A percentile compares a stretch with the other conserved stretches of the same genome.
phyloP scores from a whole-genome alignment of 2,329 filamentous ascomycete genomes.

The Neonectria faginata region DNA sequence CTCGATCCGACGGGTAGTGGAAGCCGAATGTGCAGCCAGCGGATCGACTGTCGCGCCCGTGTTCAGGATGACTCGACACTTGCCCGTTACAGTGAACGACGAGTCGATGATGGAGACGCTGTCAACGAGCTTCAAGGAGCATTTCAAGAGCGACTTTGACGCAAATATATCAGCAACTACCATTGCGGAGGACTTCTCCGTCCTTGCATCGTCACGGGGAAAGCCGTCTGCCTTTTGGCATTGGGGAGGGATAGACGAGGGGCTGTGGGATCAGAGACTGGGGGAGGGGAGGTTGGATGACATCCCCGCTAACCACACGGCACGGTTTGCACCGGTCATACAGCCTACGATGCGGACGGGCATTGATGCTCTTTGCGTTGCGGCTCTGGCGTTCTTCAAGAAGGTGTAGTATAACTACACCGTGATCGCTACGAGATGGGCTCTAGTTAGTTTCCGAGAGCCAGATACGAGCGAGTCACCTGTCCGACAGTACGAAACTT shows the following conservation, averaged over 20 bases:
- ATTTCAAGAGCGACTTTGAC: slow-evolving; percentile 6
- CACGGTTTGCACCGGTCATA: slow-evolving; percentile 43
- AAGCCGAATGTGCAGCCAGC: slow-evolving; percentile 64
- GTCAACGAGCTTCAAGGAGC: background rate
- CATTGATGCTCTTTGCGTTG: slow-evolving; percentile 34
- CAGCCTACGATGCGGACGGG: slow-evolving; percentile 42
- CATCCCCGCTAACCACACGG: slow-evolving; percentile 43
- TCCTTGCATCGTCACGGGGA: slow-evolving; percentile 41
- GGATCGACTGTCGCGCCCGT: slow-evolving; percentile 47
- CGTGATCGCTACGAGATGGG: too few species aligned
- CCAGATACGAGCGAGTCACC: too few species aligned
- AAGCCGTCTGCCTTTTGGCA: slow-evolving; percentile 41
- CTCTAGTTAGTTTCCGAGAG: too few species aligned
- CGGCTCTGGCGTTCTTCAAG: slow-evolving; percentile 31
- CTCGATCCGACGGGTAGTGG: slow-evolving; percentile 57
- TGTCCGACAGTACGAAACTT: too few species aligned
- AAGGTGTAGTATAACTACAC: background rate
- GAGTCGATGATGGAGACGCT: background rate
- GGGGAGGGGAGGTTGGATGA: slow-evolving; percentile 31
- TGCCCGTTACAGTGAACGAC: slow-evolving; percentile 4
- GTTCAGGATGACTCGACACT: slow-evolving; percentile 4
- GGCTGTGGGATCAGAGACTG: slow-evolving; percentile 33
- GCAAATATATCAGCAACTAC: background rate
- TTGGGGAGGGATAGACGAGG: slow-evolving; percentile 31
- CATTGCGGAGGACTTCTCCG: slow-evolving; percentile 2